Percentiles rank a stretch among this genome's conserved stretches.
These are phyloP conservation scores for Scenedesmus sp. DNA, from an alignment of 163 green algal species.

Conservation along the genomic window DNA sequence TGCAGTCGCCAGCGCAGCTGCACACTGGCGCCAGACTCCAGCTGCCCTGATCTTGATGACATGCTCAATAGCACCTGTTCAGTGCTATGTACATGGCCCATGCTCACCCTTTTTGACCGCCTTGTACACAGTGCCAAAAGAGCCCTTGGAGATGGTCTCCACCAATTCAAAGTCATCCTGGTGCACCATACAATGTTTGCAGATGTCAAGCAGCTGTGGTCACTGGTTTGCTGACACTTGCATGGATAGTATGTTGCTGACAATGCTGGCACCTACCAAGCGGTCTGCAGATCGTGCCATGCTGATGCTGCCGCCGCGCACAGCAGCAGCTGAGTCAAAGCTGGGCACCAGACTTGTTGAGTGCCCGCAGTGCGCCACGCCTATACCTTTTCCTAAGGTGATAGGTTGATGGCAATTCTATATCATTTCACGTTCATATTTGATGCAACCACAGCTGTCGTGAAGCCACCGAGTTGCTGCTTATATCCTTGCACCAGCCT, in stretches of 20 bases:
- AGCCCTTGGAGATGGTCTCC: slow-evolving; percentile 68
- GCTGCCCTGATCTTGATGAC: not conserved
- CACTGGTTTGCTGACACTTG: not conserved
- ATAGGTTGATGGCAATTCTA: not conserved
- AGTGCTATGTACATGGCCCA: not conserved
- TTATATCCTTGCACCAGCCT: not conserved
- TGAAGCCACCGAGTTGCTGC: too few relatives aligned
- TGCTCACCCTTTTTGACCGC: slow-evolving; percentile 59
- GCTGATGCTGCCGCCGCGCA: not conserved
- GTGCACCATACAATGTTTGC: not conserved
- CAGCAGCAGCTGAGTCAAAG: not conserved
- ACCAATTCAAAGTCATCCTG: slow-evolving; percentile 63
- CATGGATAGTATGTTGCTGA: not conserved
- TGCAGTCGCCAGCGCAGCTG: not conserved
- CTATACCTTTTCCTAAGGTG: not conserved
- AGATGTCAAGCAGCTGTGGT: too few relatives aligned
- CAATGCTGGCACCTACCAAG: not conserved
- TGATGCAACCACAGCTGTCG: not conserved
- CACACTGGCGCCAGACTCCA: not conserved
- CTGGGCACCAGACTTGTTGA: not conserved
- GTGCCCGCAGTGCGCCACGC: not conserved
- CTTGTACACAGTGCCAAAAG: slow-evolving; percentile 75
- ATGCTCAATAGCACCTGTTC: not conserved
- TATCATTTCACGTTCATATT: not conserved
- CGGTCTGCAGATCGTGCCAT: not conserved